phyloP scores from a whole-genome alignment of 768 basidiomycete species.

The Podaxis rugospora region DNA sequence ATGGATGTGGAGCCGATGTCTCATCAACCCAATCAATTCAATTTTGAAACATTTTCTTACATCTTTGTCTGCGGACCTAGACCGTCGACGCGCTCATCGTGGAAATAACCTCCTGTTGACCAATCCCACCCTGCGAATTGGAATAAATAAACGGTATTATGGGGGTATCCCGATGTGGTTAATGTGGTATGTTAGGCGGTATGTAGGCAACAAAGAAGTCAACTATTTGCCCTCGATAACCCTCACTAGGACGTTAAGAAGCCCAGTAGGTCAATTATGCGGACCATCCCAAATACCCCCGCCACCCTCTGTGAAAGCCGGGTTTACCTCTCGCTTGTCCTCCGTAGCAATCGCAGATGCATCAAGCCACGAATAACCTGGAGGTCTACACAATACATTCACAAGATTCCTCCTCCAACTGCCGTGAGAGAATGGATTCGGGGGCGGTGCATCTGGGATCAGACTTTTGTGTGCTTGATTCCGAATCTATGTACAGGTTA shows the following conservation, averaged over 20 bases:
- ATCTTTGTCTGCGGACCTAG: constrained; percentile 5
- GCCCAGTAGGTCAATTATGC: neutral
- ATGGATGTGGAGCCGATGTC: constrained; percentile 32
- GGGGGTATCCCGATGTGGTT: constrained; percentile 9
- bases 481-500: constrained; percentile 53
- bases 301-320: constrained; percentile 36
- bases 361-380: constrained; percentile 78
- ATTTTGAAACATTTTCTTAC: constrained; percentile 9
- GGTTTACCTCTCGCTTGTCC: constrained; percentile 74
- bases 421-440: constrained; percentile 86
- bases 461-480: constrained; percentile 77
- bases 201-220: neutral
- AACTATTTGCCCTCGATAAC: constrained; percentile 3
- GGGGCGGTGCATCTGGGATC: constrained; percentile 56
- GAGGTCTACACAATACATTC: constrained; percentile 76
- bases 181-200: constrained; percentile 6
- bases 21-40: constrained; percentile 17
- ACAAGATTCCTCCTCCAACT: constrained; percentile 70
- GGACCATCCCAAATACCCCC: constrained; percentile 10
- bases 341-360: constrained; percentile 54
- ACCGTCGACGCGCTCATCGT: constrained; percentile 6
- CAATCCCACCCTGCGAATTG: neutral
- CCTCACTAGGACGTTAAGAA: neutral
- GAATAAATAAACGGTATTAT: neutral
- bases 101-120: constrained; percentile 6